These are phyloP conservation scores for Metschnikowia kofuensis DNA, from an alignment of 805 yeast species.

Conservation along the genomic window DNA sequence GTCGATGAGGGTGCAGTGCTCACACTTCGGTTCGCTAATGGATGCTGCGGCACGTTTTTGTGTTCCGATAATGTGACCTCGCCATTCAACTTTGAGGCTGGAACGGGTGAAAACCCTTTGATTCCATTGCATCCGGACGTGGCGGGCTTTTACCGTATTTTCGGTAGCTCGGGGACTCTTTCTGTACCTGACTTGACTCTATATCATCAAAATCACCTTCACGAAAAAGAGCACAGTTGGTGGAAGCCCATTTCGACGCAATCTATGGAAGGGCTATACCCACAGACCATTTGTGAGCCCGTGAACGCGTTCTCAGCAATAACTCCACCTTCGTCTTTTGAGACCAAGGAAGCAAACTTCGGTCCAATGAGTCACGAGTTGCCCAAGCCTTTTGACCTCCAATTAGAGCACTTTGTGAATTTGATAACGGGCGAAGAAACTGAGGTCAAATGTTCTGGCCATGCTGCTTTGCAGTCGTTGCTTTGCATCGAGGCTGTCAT, in stretches of 20 bases:
- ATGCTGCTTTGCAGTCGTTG: constrained; percentile 33
- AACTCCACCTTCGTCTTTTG: constrained; percentile 34
- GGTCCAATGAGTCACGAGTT: constrained; percentile 4
- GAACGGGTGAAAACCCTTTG: constrained; percentile 44
- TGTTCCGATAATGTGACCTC: constrained; percentile 41
- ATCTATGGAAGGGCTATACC: constrained; percentile 13
- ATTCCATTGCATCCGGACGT: constrained; percentile 30
- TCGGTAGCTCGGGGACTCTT: constrained; percentile 38
- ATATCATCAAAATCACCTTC: constrained; percentile 28
- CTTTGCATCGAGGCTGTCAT: constrained; percentile 36
- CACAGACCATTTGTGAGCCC: neutral
- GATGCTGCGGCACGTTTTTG: constrained; percentile 40
- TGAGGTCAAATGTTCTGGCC: constrained; percentile 29
- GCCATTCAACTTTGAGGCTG: constrained; percentile 40
- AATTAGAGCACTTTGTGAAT: constrained; percentile 37
- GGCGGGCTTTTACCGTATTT: constrained; percentile 37
- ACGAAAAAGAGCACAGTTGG: constrained; percentile 26
- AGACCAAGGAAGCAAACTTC: constrained; percentile 17
- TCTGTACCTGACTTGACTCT: constrained; percentile 41
- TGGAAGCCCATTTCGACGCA: constrained; percentile 24
- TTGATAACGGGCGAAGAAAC: constrained; percentile 28
- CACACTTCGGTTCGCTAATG: constrained; percentile 35
- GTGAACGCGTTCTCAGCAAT: constrained; percentile 12
- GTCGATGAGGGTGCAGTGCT: constrained; percentile 44
- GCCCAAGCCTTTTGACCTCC: constrained; percentile 37